Evolutionary conservation across 768 basidiomycete genomes (phyloP), one percentile per base, ranked within the genome.

Genomic region (Calocera cornea): DNA sequence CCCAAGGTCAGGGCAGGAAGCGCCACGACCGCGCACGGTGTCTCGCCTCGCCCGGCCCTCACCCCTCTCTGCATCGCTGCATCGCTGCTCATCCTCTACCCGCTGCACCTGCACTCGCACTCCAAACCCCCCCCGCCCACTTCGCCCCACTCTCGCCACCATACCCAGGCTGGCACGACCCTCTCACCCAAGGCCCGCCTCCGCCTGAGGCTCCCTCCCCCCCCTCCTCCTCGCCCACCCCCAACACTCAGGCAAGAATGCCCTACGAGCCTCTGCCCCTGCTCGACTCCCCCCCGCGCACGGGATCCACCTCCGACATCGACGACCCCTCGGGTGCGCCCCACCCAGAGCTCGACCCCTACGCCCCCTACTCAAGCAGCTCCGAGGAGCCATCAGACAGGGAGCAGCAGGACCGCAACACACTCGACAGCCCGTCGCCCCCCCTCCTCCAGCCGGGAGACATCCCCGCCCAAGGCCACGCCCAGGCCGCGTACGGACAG

Each of bases 1-100:
- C n/a, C n/a, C n/a, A n/a, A n/a, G 1, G 94, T 93, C 71, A 87
- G 49, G 72, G 44, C 75, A 75, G 29, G 75, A 74, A n/a, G 68
- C 77, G 54, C 77, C 76, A 65, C 47, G 75, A 17, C 71, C 70
- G 19, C 49, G 5, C 22, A 50, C 22, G 5, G 49, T 50, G n/a
- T 22, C 49, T 22, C 22, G 49, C 49, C 29, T 50, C 29, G 44
- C 19, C 19, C 7, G 44, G 8, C 24, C 19, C 10, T 11, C 64
- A 64, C 27, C 34, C 64, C 64, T 24, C 50, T 66, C 76, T 49
- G 70, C 75, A 66, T 41, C 40, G 11, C 40, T 41, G 11, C 24
- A 11, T 66, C 36, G 34, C 33, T 27, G 34, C 41, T 60, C 27
- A 31, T 16, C 33, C 1, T 34, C 16, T 22, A 40, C 47, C 24